Evolutionary conservation across 805 yeast species (phyloP), one percentile per base, ranked within the genome.

Genomic region (Barnettozyma californica): DNA sequence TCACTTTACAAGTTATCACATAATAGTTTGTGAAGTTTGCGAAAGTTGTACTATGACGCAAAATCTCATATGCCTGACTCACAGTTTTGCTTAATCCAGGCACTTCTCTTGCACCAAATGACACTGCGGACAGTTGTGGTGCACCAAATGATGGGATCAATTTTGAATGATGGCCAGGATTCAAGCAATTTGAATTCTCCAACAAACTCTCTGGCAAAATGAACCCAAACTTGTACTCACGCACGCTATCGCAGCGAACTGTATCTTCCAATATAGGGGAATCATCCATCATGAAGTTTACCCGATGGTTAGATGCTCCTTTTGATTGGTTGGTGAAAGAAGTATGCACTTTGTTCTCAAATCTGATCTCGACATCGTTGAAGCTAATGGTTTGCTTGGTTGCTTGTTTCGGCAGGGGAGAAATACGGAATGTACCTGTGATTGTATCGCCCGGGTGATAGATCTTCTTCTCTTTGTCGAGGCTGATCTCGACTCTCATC

Each of bases 401-500:
- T 50, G 10, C 10, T 43, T 21, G 46, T 44, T 29, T 19, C 31
- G 34, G 44, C 41, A 13, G 45, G 34, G 48, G 44, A 38, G 46
- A 46, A n/a, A 54, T 44, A 4, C 44, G 21, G 5, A 56, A 40
- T 25, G 45, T 48, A 5, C 61, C 61, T 10, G 45, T 35, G 4
- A 58, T 39, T 1, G 41, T 42, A 5, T 58, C 60, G 13, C 58
- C 57, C 2, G 61, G 61, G 10, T 42, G 36, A 42, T 48, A 56
- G 3, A 48, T 21, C 19, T 43, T 45, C 23, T 46, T 47, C 11
- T 47, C 47, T 10, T 16, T 41, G 6, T 27, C 25, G 31, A 54
- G 44, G 10, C 45, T 35, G 40, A 57, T 43, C 48, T 55, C 55
- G 23, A 53, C 55, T 16, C 41, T 29, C n/a, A 56, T 35, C 34